Base-by-base conservation (phyloP, 1,284 basidiomycete genomes). In the Rhodotorula sp. region DNA sequence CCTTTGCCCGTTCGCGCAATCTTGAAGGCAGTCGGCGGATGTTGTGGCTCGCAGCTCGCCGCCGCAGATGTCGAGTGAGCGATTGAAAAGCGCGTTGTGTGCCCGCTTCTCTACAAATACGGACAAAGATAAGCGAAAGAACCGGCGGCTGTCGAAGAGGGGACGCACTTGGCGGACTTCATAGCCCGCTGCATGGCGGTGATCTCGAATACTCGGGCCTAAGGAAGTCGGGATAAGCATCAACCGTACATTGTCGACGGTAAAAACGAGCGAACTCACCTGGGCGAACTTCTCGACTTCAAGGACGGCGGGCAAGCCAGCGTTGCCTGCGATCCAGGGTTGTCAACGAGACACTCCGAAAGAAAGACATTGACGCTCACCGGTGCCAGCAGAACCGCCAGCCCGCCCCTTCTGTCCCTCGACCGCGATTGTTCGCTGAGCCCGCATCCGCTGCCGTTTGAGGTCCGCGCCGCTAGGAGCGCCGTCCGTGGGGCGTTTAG, bases 41-140 rank as follows among this genome's bases (percentile, higher is more conserved):
- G 80, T 96, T 89, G 79, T 96, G 94, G 75, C 91, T 94, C 2
- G 94, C 94, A 16, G 94, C 93, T 76, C 94, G 85, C 44, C 94
- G 86, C 31, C 94, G 86, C 20, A 97, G 83, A 78, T 94, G 91
- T 30, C 94, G 85, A 16, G 94, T 94, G 15, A 96, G 84, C 22
- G 89, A 87, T 80, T 97, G 94, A 87, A 94, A 97, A 2, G 88
- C 91, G 65, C 94, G 84, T 69, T 90, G 87, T 0, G 88, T 90
- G 31, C 87, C 86, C 70, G 85, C 86, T 22, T 78, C 76, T 26
- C 80, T 80, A 74, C 18, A 8, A 28, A 18, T 7, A 51, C 5
- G 2, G 37, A n/a, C 1, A 34, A 3, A 13, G 48, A 22, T 37
- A 34, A 58, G 28, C 53, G n/a, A 16, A 6, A 9, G 16, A 8